A percentile compares a stretch with the other conserved stretches of the same genome.
phyloP scores from a whole-genome alignment of 441 rosid genomes.

The Gossypium trilobum region DNA sequence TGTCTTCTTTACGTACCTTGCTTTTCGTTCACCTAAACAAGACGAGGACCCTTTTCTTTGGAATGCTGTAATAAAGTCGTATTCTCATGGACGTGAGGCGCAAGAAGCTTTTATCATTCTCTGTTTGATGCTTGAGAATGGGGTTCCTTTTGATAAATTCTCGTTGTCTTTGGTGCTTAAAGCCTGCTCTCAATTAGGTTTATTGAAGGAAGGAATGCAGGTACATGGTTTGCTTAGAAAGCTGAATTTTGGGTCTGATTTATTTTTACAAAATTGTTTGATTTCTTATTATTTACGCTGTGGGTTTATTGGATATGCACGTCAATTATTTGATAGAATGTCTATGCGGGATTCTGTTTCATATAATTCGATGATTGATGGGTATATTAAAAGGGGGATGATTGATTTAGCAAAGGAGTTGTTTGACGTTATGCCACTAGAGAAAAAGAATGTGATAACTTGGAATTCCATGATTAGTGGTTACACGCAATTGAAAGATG shows the following conservation, averaged over 20 bases:
- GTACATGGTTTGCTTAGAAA: slow-evolving; percentile 70
- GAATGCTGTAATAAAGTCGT: slow-evolving; percentile 63
- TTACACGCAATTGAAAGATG: slow-evolving; percentile 27
- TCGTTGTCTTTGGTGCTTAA: slow-evolving; percentile 60
- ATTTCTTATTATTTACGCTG: slow-evolving; percentile 37
- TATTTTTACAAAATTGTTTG: slow-evolving; percentile 61
- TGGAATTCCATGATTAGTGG: slow-evolving; percentile 60
- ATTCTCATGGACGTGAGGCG: slow-evolving; percentile 62
- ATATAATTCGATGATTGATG: slow-evolving; percentile 54
- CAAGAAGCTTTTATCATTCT: slow-evolving; percentile 35
- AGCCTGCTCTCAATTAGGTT: slow-evolving; percentile 60
- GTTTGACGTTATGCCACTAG: slow-evolving; percentile 36
- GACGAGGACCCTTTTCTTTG: slow-evolving; percentile 54
- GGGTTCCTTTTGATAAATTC: slow-evolving; percentile 45
- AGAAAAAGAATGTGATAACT: slow-evolving; percentile 38
- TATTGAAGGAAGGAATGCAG: slow-evolving; percentile 50
- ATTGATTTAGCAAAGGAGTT: slow-evolving; percentile 30
- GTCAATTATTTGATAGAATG: slow-evolving; percentile 45
- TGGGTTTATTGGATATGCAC: slow-evolving; percentile 31
- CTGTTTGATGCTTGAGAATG: slow-evolving; percentile 51
- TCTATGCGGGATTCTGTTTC: slow-evolving; percentile 43
- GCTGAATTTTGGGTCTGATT: slow-evolving; percentile 38
- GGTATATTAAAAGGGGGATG: slow-evolving; percentile 43
- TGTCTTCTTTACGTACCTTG: slow-evolving; percentile 37
- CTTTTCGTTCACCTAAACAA: slow-evolving; percentile 2